Evolutionary conservation across 1,284 basidiomycete genomes (phyloP).

Genomic region (Marasmius sp.): DNA sequence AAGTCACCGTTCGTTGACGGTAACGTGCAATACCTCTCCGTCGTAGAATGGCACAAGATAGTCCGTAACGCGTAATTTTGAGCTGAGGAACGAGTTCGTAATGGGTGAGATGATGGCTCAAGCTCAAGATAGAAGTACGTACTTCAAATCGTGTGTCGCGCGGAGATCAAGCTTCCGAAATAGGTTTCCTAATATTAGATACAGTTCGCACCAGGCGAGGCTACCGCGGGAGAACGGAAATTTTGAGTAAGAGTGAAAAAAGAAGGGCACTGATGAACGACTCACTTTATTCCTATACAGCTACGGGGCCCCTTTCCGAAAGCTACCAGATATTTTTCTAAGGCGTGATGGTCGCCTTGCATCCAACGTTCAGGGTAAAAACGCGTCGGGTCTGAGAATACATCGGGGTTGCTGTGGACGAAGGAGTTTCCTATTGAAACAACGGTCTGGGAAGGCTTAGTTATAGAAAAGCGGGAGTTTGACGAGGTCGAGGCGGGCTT

Average conservation of each 20-base stretch:
- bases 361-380: constrained; percentile 32
- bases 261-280: not conserved
- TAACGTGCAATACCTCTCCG: not conserved
- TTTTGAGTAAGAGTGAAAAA: not conserved
- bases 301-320: constrained; percentile 23
- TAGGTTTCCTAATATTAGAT: constrained; percentile 5
- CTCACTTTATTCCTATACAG: constrained; percentile 24
- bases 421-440: constrained; percentile 22
- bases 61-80: not conserved
- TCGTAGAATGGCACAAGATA: not conserved
- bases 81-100: not conserved
- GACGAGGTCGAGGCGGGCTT: not conserved
- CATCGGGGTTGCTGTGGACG: constrained; percentile 18
- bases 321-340: constrained; percentile 16
- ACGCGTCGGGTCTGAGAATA: constrained; percentile 23
- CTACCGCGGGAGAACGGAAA: not conserved
- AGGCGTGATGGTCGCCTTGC: constrained; percentile 3
- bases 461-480: not conserved
- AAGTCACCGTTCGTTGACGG: not conserved
- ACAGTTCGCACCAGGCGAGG: constrained; percentile 13
- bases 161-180: constrained; percentile 6
- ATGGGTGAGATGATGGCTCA: not conserved
- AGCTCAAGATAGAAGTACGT: not conserved
- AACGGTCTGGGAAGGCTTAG: constrained; percentile 15
- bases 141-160: not conserved